Evolutionary conservation across 345 rosid genomes (phyloP), one percentile per base, ranked within the genome.

Genomic region (Salix suchowensis): DNA sequence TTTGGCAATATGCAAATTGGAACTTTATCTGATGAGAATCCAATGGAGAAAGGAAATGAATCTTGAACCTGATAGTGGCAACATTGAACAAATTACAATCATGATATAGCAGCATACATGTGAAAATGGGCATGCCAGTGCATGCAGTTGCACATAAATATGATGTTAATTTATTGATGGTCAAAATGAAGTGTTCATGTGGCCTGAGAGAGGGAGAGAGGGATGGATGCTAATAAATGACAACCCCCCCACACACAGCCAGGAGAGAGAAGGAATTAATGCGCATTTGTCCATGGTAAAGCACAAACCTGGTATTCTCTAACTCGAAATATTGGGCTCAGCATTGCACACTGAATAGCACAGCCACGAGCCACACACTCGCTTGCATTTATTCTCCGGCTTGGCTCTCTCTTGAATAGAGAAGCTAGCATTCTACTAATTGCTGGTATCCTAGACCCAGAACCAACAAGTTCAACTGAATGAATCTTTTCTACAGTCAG

Each of bases 251-350:
- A 3, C 50, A 46, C 50, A 46, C 18, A 46, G 4, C 18, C 50
- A 46, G 50, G 50, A 46, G 50, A 14, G 50, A 46, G 16, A 46
- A 46, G 50, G 50, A 46, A 46, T 46, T 12, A 46, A 46, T 12
- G 18, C 3, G 50, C 16, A 46, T 46, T 46, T 46, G 50, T 14
- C 50, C 52, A 4, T 23, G 40, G 32, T 68, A n/a, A 23, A 62
- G 66, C 71, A 68, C 50, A 34, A 11, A 94, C 98, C 97, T 94
- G 94, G 75, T 91, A 94, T 58, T 94, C 98, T 15, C 96, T 85
- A 67, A 94, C 98, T 89, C 91, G 91, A 64, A 94, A 92, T 11
- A 94, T 94, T 4, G 94, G 91, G 78, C 92, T 87, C 61, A 90
- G 90, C 89, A 90, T 89, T 72, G 94, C 92, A 77, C 94, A 89